Evolutionary conservation across 1,284 basidiomycete genomes (phyloP), one percentile per base, ranked within the genome.

Genomic region (Boletellus deceptivus): DNA sequence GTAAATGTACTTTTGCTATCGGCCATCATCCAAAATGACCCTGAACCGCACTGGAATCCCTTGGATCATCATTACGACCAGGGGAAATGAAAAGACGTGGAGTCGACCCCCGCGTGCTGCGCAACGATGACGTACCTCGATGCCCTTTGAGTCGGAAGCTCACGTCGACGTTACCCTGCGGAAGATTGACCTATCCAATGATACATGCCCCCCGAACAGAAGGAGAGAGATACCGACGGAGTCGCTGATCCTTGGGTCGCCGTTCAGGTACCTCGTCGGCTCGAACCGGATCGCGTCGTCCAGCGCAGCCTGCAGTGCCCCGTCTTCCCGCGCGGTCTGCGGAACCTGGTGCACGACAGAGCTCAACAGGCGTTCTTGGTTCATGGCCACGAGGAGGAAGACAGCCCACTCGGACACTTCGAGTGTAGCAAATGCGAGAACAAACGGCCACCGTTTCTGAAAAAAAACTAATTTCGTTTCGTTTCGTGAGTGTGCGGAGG

Each of bases 191-290:
- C n/a, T n/a, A n/a, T n/a, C n/a, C n/a, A n/a, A n/a, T n/a, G n/a
- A n/a, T n/a, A n/a, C n/a, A n/a, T n/a, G n/a, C n/a, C n/a, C n/a
- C n/a, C n/a, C 22, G n/a, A n/a, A 17, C 31, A 22, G 20, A 20
- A 20, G 22, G 22, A 22, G 22, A 25, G 10, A 35, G 50, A 34
- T 7, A 75, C 80, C 51, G 57, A 89, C 88, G 58, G 78, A 75
- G 34, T 89, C 89, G 44, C 74, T 73, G 39, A 22, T 22, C 22
- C 22, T 4, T 22, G 22, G 22, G 22, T 22, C 22, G 3, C 88
- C 86, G 57, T 89, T 88, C 58, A 89, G 68, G 73, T 82, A 89
- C 86, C 86, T 89, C 38, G 82, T 78, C 0, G 86, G 82, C 59
- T 88, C 84, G 4, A 83, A 78, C 43, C 84, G 74, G 54, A 90